A percentile compares a stretch with the other conserved stretches of the same genome.
Conservation (phyloP, 257 asterid species). For the Petrea volubilis region DNA sequence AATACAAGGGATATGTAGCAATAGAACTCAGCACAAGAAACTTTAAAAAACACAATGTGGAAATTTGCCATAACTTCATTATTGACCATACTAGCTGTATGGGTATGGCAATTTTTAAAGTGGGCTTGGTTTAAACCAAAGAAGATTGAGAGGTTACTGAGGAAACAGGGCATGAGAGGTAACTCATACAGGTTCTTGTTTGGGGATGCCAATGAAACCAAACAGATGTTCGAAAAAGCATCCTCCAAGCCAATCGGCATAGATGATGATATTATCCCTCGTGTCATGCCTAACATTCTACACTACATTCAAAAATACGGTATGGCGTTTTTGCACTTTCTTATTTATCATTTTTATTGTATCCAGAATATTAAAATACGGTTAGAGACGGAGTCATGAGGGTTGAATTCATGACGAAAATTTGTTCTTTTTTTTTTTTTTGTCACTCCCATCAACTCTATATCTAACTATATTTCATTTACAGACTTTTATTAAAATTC, state of each 20-base stretch:
- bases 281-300: slow-evolving; percentile 23
- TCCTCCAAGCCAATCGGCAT: slow-evolving; percentile 12
- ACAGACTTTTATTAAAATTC: too few relatives aligned
- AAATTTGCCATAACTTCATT: not conserved
- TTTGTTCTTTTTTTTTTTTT: too few relatives aligned
- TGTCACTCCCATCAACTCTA: too few relatives aligned
- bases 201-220: slow-evolving; percentile 13
- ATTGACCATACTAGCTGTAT: not conserved
- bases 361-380: too few relatives aligned
- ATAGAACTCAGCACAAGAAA: not conserved
- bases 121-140: slow-evolving; percentile 25
- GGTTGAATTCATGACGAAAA: too few relatives aligned
- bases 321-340: not conserved
- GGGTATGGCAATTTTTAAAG: slow-evolving; percentile 13
- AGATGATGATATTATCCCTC: slow-evolving; percentile 10
- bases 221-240: not conserved
- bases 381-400: too few relatives aligned
- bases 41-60: slow-evolving; percentile 7
- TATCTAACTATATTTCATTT: too few relatives aligned
- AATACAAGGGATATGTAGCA: too few relatives aligned
- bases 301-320: slow-evolving; percentile 7
- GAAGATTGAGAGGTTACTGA: slow-evolving; percentile 17
- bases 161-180: slow-evolving; percentile 23
- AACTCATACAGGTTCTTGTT: slow-evolving; percentile 12
- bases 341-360: too few relatives aligned